phyloP scores from a whole-genome alignment of 2,329 filamentous ascomycete genomes.

The Paecilomyces dactylethromorphus region DNA sequence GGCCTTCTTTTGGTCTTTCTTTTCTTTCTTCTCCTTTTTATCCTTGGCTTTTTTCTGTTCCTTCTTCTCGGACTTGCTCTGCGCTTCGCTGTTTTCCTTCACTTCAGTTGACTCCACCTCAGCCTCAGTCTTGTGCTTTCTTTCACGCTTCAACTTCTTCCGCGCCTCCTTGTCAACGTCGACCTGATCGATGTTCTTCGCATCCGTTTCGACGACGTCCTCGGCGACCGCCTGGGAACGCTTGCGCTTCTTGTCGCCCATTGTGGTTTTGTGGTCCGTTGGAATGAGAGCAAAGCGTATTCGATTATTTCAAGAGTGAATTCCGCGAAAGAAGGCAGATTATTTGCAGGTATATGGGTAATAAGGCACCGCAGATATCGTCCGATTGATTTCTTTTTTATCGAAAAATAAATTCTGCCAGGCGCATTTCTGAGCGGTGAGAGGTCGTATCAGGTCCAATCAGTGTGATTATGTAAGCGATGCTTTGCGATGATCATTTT shows the following conservation, averaged over 20 bases:
- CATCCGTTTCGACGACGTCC: slow-evolving; percentile 20
- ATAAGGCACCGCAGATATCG: neutral
- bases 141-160: slow-evolving; percentile 15
- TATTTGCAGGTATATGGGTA: neutral
- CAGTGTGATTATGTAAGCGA: neutral
- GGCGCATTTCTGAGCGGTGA: neutral
- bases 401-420: slow-evolving; percentile 6
- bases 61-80: neutral
- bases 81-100: slow-evolving; percentile 4
- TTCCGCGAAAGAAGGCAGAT: neutral
- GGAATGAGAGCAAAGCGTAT: neutral
- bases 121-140: slow-evolving; percentile 7
- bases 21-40: slow-evolving; percentile 6
- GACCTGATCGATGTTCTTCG: slow-evolving; percentile 24
- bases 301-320: neutral
- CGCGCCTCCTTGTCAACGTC: slow-evolving; percentile 19
- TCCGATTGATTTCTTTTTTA: neutral
- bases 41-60: slow-evolving; percentile 8
- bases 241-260: slow-evolving; percentile 35
- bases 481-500: neutral
- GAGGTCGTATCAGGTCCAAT: neutral
- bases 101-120: neutral
- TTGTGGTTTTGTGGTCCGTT: slow-evolving; percentile 5
- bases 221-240: slow-evolving; percentile 20
- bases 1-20: slow-evolving; percentile 1